Conservation (phyloP, 2,329 filamentous ascomycete genomes). For the Myriosclerotinia curreyana region DNA sequence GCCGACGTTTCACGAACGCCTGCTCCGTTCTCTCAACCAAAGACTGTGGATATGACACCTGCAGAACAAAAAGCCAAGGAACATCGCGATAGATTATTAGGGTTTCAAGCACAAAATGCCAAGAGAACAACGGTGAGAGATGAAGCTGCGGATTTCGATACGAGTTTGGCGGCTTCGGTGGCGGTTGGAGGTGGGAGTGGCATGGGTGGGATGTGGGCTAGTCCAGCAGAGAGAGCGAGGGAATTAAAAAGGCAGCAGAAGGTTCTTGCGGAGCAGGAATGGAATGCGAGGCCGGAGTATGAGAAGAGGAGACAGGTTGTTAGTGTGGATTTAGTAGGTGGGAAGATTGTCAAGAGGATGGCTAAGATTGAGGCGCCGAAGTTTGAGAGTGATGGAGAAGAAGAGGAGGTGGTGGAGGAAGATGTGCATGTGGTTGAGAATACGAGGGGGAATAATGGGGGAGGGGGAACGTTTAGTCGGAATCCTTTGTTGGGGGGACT, state of each 20-base stretch:
- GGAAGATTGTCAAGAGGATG: conserved; percentile 50
- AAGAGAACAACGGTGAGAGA: conserved; percentile 66
- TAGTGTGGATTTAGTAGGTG: conserved; percentile 64
- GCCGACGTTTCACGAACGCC: conserved; percentile 63
- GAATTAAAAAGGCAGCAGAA: conserved; percentile 69
- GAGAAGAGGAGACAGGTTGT: conserved; percentile 68
- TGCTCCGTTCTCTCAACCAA: conserved; percentile 55
- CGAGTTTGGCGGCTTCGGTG: conserved; percentile 44
- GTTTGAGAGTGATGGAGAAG: conserved; percentile 25
- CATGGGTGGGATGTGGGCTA: conserved; percentile 60
- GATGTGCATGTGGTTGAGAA: conserved; percentile 19
- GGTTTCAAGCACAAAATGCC: conserved; percentile 68
- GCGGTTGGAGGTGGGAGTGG: conserved; percentile 6
- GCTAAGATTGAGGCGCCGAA: conserved; percentile 33
- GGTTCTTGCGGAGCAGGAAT: conserved; percentile 64
- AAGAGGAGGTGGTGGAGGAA: conserved; percentile 33
- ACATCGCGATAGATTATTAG: conserved; percentile 63
- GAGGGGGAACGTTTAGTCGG: conserved; percentile 38
- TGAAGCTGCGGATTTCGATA: conserved; percentile 65
- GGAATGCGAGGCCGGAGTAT: conserved; percentile 65
- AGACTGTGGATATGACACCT: conserved; percentile 33
- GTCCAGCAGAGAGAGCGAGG: conserved; percentile 62
- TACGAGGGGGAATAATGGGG: conserved; percentile 27
- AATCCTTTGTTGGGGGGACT: conserved; percentile 40
- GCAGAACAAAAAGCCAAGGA: conserved; percentile 53